These are phyloP conservation scores for Gossypium thurberi DNA, from an alignment of 345 rosid genomes.

Conservation along the genomic window DNA sequence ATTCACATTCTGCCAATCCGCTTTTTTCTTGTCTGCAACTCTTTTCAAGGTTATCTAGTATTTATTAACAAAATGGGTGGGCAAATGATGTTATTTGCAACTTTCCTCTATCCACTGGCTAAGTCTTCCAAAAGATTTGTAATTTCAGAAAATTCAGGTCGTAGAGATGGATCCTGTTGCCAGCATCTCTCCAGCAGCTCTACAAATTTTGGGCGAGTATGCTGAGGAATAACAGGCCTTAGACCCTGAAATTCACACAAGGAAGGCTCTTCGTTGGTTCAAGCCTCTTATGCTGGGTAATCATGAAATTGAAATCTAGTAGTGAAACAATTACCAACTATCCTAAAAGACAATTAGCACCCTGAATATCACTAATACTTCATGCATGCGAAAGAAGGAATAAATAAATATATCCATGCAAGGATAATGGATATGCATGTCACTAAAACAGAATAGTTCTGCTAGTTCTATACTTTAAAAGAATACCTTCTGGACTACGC, in stretches of 20 bases:
- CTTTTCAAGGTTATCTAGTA: conserved; percentile 10
- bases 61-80: neutral
- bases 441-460: neutral
- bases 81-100: neutral
- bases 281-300: neutral
- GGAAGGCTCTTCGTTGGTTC: neutral
- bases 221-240: conserved; percentile 47
- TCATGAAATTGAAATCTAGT: neutral
- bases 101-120: conserved; percentile 22
- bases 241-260: conserved; percentile 40
- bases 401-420: neutral
- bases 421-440: neutral
- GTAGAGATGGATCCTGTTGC: conserved; percentile 46
- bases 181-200: conserved; percentile 58
- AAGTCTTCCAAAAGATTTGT: conserved; percentile 33
- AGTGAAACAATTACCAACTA: neutral
- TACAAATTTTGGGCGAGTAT: conserved; percentile 40
- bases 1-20: conserved; percentile 8
- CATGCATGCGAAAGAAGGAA: neutral
- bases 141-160: conserved; percentile 64
- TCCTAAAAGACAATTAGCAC: neutral
- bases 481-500: conserved; percentile 61
- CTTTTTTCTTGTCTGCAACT: conserved; percentile 15
- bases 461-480: neutral
- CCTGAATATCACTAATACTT: neutral